Conservation (phyloP, 225 moss, liverwort and hornwort genomes). For the Anthoceros angustus region DNA sequence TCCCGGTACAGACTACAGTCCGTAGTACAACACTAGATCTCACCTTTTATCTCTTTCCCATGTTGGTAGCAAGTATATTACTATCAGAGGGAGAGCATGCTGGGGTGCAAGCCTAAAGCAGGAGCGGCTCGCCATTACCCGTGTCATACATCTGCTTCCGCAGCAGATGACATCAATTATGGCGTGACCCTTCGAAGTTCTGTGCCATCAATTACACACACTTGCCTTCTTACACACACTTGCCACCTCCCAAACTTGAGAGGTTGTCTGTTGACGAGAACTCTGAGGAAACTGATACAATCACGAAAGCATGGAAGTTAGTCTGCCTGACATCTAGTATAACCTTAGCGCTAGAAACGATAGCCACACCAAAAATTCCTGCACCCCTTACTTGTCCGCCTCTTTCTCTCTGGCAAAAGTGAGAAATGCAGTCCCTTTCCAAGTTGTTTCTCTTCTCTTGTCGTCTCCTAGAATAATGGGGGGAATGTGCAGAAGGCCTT, state of each 20-base stretch:
- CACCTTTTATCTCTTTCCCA: too few species aligned
- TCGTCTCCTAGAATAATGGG: slow-evolving; percentile 51
- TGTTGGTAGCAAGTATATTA: too few species aligned
- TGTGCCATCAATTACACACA: too few species aligned
- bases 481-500: slow-evolving; percentile 64
- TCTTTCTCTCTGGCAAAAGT: slow-evolving; percentile 54
- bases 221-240: too few species aligned
- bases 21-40: too few species aligned
- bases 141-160: too few species aligned
- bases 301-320: not conserved
- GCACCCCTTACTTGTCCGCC: slow-evolving; percentile 52
- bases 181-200: too few species aligned
- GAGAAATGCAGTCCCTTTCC: slow-evolving; percentile 84
- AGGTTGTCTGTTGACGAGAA: slow-evolving; percentile 28
- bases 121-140: too few species aligned
- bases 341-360: not conserved
- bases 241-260: slow-evolving; percentile 67
- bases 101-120: too few species aligned
- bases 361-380: not conserved
- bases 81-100: too few species aligned
- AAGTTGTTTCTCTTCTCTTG: slow-evolving; percentile 83
- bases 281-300: slow-evolving; percentile 46
- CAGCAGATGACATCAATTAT: too few species aligned
- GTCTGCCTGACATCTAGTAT: not conserved
- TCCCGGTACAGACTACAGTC: not conserved